Conservation (phyloP, 2,329 filamentous ascomycete species). For the Penicillium carneum region DNA sequence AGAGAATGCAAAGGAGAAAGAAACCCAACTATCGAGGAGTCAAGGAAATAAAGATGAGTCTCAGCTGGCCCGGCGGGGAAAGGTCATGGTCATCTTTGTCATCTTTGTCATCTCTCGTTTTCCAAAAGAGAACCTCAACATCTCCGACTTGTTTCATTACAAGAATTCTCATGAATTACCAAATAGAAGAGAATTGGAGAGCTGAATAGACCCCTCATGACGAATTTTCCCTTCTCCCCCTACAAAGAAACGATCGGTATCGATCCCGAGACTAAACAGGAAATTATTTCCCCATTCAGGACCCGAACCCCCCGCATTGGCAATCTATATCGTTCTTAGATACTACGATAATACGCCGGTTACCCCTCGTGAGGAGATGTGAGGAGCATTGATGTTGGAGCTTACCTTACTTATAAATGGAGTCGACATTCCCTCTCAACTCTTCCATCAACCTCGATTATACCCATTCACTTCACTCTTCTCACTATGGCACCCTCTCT, state of each 20-base stretch:
- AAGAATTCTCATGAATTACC: background rate
- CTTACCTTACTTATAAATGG: background rate
- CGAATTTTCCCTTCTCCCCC: background rate
- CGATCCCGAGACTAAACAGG: background rate
- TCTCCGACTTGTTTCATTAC: background rate
- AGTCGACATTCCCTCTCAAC: background rate
- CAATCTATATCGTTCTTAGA: background rate
- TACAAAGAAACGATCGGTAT: background rate
- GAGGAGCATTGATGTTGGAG: background rate
- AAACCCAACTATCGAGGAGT: background rate
- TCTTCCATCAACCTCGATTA: too few species aligned
- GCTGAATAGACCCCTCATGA: background rate
- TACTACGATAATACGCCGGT: background rate
- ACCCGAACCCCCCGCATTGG: background rate
- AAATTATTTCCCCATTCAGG: constrained; percentile 16
- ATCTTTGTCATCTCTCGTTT: background rate
- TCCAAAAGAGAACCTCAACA: background rate
- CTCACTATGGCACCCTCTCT: constrained; percentile 53
- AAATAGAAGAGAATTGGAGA: background rate
- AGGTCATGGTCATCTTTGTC: background rate
- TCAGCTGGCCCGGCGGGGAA: too few species aligned
- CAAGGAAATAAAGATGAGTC: background rate
- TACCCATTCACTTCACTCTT: constrained; percentile 16
- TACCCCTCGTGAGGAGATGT: constrained; percentile 10
- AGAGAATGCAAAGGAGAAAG: background rate